Evolutionary conservation across 768 basidiomycete genomes (phyloP).

Genomic region (Psilocybe cubensis): DNA sequence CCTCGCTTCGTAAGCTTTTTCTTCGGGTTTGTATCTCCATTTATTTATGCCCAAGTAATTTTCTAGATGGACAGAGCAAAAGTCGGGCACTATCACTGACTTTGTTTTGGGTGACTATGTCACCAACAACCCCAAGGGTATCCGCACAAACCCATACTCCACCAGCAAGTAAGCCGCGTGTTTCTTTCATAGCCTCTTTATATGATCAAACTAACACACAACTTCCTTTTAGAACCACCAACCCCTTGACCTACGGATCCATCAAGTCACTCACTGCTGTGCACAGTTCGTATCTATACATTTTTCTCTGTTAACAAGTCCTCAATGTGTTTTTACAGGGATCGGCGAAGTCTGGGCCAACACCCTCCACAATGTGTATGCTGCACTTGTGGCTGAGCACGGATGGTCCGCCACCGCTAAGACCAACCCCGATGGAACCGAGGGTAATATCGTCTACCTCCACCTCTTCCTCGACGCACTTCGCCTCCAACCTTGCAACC

Average conservation of each 20-base stretch:
- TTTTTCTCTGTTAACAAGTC: background rate
- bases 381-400: conserved; percentile 34
- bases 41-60: background rate
- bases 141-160: conserved; percentile 60
- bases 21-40: background rate
- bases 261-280: conserved; percentile 40
- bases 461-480: conserved; percentile 28
- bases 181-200: background rate
- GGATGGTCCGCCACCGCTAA: conserved; percentile 38
- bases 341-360: conserved; percentile 61
- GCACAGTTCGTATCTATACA: conserved; percentile 37
- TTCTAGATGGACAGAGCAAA: conserved; percentile 45
- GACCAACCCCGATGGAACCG: conserved; percentile 21
- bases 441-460: conserved; percentile 27
- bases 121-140: conserved; percentile 49
- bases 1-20: conserved; percentile 38
- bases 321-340: conserved; percentile 10
- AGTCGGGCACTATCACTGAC: conserved; percentile 37
- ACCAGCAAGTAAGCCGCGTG: conserved; percentile 39
- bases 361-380: conserved; percentile 42
- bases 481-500: conserved; percentile 25
- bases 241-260: conserved; percentile 47
- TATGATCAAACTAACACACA: too few relatives aligned
- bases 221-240: conserved; percentile 31
- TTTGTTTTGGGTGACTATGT: conserved; percentile 56